Percentiles rank a stretch among this genome's conserved stretches.
These are phyloP conservation scores for Cruciata laevipes DNA, from an alignment of 257 asterid species.

Conservation along the genomic window DNA sequence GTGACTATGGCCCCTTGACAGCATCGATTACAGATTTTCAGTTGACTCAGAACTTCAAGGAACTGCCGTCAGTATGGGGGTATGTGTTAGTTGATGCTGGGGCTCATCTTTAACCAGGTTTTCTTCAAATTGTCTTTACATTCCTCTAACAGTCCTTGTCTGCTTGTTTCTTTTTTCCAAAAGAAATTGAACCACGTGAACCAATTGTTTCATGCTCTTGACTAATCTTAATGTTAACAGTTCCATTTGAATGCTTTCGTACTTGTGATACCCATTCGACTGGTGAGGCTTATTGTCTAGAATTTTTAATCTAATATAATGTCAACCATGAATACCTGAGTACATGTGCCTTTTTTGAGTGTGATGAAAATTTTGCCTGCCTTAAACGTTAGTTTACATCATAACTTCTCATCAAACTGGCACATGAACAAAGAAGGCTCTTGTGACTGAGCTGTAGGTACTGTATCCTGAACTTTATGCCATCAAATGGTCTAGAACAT, in stretches of 20 bases:
- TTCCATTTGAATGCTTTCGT: too few relatives aligned
- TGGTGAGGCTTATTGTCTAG: too few relatives aligned
- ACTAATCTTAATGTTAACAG: too few relatives aligned
- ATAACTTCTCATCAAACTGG: not conserved
- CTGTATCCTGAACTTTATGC: not conserved
- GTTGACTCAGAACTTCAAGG: slow-evolving; percentile 94
- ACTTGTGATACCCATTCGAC: too few relatives aligned
- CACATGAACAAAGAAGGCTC: not conserved
- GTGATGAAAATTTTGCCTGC: not conserved
- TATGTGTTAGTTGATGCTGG: slow-evolving; percentile 15
- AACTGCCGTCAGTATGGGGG: slow-evolving; percentile 95
- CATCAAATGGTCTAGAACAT: too few relatives aligned
- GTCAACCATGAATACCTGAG: too few relatives aligned
- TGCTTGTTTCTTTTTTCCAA: too few relatives aligned
- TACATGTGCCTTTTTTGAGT: too few relatives aligned
- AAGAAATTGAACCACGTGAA: too few relatives aligned
- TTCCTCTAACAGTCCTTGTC: too few relatives aligned
- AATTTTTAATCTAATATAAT: too few relatives aligned
- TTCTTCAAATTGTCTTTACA: not conserved
- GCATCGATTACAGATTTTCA: slow-evolving; percentile 90
- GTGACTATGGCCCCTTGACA: slow-evolving; percentile 92
- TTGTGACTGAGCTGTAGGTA: not conserved
- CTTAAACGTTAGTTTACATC: not conserved
- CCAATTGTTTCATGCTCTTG: too few relatives aligned
- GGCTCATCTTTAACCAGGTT: not conserved